Evolutionary conservation across 2,329 filamentous ascomycete genomes (phyloP).

Genomic region (Sclerotinia spermophila): DNA sequence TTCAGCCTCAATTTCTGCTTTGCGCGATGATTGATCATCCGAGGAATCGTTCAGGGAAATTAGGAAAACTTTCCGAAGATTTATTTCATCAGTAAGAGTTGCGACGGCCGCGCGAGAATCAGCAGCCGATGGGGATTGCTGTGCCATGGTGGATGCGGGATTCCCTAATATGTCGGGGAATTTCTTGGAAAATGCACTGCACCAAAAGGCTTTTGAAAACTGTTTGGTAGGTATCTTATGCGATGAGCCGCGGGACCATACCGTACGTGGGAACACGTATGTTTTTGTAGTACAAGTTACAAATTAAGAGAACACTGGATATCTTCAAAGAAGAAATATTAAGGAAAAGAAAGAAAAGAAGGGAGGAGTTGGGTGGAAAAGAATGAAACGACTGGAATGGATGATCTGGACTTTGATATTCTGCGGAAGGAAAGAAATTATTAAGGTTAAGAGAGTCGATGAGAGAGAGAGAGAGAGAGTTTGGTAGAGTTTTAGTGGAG

Average conservation of each 20-base stretch:
- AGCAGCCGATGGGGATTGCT: background rate
- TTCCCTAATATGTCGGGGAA: background rate
- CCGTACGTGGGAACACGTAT: slow-evolving; percentile 7
- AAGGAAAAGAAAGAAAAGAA: background rate
- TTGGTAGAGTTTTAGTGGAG: background rate
- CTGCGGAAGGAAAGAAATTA: background rate
- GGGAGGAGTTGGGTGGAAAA: background rate
- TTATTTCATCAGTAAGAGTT: slow-evolving; percentile 42
- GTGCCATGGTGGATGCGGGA: slow-evolving; percentile 13
- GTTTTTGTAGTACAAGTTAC: background rate
- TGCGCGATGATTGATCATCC: slow-evolving; percentile 23
- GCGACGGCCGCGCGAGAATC: slow-evolving; percentile 22
- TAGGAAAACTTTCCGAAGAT: slow-evolving; percentile 44
- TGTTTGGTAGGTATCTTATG: slow-evolving; percentile 12
- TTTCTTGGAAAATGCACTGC: background rate
- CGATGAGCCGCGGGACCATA: slow-evolving; percentile 4
- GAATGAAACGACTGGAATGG: background rate
- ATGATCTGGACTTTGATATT: background rate
- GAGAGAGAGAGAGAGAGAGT: background rate
- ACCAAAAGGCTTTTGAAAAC: background rate
- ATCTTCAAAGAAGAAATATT: background rate
- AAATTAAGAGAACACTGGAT: slow-evolving; percentile 1
- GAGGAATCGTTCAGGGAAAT: slow-evolving; percentile 40
- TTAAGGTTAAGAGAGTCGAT: background rate
- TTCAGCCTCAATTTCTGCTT: background rate